These are phyloP conservation scores for Phytophthora cryptogea DNA, from an alignment of 352 stramenopile species.

Conservation along the genomic window DNA sequence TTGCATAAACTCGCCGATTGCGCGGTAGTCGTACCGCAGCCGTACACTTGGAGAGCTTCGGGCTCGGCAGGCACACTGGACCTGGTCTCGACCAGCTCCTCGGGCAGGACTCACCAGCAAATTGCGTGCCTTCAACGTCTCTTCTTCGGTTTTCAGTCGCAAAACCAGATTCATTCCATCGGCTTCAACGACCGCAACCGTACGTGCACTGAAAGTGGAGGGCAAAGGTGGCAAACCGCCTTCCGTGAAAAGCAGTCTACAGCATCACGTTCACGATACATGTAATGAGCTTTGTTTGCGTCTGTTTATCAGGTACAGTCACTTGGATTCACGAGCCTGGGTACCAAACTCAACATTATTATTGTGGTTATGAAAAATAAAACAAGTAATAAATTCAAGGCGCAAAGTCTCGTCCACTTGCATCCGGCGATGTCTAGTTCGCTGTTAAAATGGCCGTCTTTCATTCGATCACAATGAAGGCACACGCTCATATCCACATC, in stretches of 20 bases:
- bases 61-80: background rate
- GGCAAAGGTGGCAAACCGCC: background rate
- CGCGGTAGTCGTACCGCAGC: background rate
- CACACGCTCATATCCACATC: background rate
- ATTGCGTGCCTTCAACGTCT: slow-evolving; percentile 5
- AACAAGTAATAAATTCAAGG: too few species aligned
- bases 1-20: slow-evolving; percentile 26
- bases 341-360: too few species aligned
- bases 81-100: slow-evolving; percentile 24
- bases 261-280: too few species aligned
- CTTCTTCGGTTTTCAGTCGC: slow-evolving; percentile 7
- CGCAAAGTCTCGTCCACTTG: too few species aligned
- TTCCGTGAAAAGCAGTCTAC: slow-evolving; percentile 1
- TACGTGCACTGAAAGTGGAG: slow-evolving; percentile 14
- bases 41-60: slow-evolving; percentile 11
- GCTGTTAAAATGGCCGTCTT: background rate
- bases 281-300: too few species aligned
- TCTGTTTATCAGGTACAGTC: too few species aligned
- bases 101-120: slow-evolving; percentile 26
- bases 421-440: background rate
- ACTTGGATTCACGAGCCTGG: too few species aligned
- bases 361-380: too few species aligned
- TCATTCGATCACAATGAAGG: background rate
- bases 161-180: slow-evolving; percentile 21
- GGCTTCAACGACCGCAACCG: slow-evolving; percentile 3